A percentile compares a stretch with the other conserved stretches of the same genome.
phyloP scores from a whole-genome alignment of 2,329 filamentous ascomycete species.

The Dactylellina parvicollis region DNA sequence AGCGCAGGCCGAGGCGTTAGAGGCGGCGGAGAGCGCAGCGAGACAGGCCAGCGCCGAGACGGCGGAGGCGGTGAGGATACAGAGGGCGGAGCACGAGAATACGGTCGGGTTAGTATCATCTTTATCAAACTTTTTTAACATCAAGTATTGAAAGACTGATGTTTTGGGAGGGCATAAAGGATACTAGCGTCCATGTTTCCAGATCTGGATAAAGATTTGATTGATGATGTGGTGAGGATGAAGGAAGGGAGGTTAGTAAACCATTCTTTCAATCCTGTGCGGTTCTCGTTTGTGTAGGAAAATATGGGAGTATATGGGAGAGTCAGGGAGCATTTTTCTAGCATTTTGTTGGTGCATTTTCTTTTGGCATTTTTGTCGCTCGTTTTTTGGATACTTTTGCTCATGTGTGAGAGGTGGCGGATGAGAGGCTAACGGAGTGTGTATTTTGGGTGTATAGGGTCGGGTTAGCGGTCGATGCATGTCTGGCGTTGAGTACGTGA shows the following conservation, averaged over 20 bases:
- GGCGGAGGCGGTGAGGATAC: conserved; percentile 84
- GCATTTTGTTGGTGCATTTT: too few relatives aligned
- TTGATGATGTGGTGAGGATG: conserved; percentile 94
- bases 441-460: conserved; percentile 67
- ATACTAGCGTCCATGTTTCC: conserved; percentile 97
- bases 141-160: too few relatives aligned
- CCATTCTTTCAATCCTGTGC: conserved; percentile 10
- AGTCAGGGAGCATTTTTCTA: too few relatives aligned
- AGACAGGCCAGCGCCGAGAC: conserved; percentile 89
- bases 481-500: conserved; percentile 72
- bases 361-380: conserved; percentile 31
- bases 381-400: conserved; percentile 24
- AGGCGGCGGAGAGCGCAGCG: conserved; percentile 86
- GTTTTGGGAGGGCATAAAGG: too few relatives aligned
- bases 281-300: conserved; percentile 43
- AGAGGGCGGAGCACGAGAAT: conserved; percentile 84
- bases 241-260: conserved; percentile 88
- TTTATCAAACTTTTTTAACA: too few relatives aligned
- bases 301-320: too few relatives aligned
- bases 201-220: conserved; percentile 89
- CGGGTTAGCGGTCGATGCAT: conserved; percentile 85
- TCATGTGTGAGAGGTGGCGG: too few relatives aligned
- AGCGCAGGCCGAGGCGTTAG: conserved; percentile 62
- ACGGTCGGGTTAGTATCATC: conserved; percentile 79
- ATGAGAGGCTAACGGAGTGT: conserved; percentile 33